These are phyloP conservation scores for Colletotrichum sp. DNA, from an alignment of 2,329 filamentous ascomycete genomes.

Conservation along the genomic window DNA sequence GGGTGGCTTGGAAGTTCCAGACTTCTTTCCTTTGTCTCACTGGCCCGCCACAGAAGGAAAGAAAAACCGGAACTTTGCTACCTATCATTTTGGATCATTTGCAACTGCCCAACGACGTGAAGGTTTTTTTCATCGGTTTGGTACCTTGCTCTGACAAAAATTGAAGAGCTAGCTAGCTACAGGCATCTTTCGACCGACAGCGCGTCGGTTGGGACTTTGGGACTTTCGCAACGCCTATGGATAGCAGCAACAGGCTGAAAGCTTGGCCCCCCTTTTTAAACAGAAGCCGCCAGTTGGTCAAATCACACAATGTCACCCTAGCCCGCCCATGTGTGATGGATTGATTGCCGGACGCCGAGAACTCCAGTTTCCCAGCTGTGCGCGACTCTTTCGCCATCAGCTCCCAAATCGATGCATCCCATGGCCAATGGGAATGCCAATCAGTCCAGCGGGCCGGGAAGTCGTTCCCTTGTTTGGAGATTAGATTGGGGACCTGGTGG, in stretches of 20 bases:
- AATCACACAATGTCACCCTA: neutral
- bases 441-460: neutral
- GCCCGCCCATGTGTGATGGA: conserved; percentile 1
- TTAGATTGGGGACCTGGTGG: neutral
- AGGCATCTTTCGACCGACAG: neutral
- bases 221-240: neutral
- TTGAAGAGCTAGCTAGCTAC: neutral
- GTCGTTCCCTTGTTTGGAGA: neutral
- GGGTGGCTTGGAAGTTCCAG: neutral
- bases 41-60: neutral
- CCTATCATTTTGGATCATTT: neutral
- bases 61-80: neutral
- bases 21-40: neutral
- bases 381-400: neutral
- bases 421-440: neutral
- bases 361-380: neutral
- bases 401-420: neutral
- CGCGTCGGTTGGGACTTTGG: neutral
- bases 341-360: conserved; percentile 8
- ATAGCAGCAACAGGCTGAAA: neutral
- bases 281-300: neutral
- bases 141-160: neutral
- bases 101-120: neutral
- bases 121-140: neutral
- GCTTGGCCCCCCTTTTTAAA: neutral